Percentiles rank a stretch among this genome's conserved stretches.
Evolutionary conservation across 2,329 filamentous ascomycete species (phyloP).

Genomic region (Endoconidiophora polonica): DNA sequence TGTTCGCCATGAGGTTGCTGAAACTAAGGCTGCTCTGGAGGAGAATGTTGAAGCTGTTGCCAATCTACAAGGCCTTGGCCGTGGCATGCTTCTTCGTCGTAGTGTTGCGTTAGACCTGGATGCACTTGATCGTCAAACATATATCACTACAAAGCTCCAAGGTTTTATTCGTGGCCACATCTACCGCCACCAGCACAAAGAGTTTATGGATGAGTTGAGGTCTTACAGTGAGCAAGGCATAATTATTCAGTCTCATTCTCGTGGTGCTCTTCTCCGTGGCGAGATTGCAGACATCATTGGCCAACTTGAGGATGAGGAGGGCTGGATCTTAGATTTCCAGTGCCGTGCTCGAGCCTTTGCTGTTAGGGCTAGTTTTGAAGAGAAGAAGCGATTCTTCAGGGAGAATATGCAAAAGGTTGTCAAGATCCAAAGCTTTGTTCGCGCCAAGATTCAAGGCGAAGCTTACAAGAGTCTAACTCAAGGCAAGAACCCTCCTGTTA

Average conservation of each 20-base stretch:
- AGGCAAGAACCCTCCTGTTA: slow-evolving; percentile 91
- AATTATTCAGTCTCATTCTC: slow-evolving; percentile 55
- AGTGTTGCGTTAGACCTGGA: slow-evolving; percentile 32
- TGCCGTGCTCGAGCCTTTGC: slow-evolving; percentile 55
- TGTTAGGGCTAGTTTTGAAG: slow-evolving; percentile 57
- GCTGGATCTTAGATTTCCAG: slow-evolving; percentile 59
- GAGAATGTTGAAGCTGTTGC: slow-evolving; percentile 29
- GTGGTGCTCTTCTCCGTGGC: slow-evolving; percentile 64
- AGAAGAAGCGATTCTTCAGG: slow-evolving; percentile 77
- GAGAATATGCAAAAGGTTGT: slow-evolving; percentile 98
- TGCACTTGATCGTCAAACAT: slow-evolving; percentile 40
- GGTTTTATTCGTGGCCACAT: slow-evolving; percentile 48
- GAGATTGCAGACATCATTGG: slow-evolving; percentile 57
- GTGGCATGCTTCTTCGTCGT: slow-evolving; percentile 44
- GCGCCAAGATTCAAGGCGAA: slow-evolving; percentile 88
- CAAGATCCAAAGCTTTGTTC: slow-evolving; percentile 94
- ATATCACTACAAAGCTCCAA: slow-evolving; percentile 46
- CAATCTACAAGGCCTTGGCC: slow-evolving; percentile 39
- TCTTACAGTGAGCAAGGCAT: slow-evolving; percentile 50
- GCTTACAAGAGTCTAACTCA: slow-evolving; percentile 94
- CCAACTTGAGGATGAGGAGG: slow-evolving; percentile 70
- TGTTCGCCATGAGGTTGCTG: slow-evolving; percentile 32
- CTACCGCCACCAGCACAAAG: slow-evolving; percentile 41
- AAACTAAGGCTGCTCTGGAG: slow-evolving; percentile 31
- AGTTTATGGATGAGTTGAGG: slow-evolving; percentile 52